phyloP scores from a whole-genome alignment of 148 eudicot species.

The Euryodendron excelsum region DNA sequence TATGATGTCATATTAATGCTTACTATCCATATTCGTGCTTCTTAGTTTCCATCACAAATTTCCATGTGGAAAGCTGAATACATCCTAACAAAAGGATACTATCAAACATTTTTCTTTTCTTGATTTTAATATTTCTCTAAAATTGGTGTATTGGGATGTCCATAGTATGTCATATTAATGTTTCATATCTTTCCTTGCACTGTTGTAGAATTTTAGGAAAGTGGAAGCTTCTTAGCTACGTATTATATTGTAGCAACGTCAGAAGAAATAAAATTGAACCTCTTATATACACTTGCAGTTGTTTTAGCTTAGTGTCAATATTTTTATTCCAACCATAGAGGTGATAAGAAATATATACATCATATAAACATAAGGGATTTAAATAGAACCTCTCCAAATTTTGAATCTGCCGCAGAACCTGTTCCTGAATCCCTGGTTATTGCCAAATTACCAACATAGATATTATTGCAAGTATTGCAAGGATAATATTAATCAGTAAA shows the following conservation, averaged over 20 bases:
- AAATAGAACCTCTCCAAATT: constrained; percentile 84
- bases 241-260: neutral
- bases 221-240: too few species aligned
- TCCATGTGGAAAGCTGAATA: neutral
- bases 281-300: neutral
- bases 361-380: neutral
- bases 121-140: neutral
- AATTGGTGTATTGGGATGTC: too few species aligned
- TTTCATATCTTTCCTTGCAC: neutral
- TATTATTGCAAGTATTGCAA: neutral
- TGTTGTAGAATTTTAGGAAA: neutral
- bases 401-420: constrained; percentile 61
- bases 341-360: neutral
- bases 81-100: neutral
- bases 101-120: neutral
- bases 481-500: neutral
- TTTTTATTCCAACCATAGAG: neutral
- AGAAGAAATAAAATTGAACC: neutral
- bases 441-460: constrained; percentile 27
- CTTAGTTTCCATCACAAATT: neutral
- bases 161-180: too few species aligned
- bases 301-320: neutral
- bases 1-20: neutral
- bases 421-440: constrained; percentile 50
- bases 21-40: neutral